Evolutionary conservation across 257 asterid genomes (phyloP).

Genomic region (Buddleja alternifolia): DNA sequence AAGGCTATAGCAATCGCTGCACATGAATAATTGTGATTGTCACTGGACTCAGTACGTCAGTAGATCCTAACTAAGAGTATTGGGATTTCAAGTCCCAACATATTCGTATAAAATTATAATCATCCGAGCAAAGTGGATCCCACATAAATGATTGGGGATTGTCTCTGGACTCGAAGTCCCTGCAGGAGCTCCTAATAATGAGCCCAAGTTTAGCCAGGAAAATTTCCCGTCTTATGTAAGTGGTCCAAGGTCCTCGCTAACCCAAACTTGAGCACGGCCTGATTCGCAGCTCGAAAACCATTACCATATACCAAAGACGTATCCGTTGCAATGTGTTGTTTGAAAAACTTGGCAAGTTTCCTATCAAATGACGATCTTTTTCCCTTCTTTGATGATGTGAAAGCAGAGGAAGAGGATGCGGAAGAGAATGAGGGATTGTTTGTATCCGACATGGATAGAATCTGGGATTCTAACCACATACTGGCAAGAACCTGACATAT

Average conservation of each 20-base stretch:
- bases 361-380: constrained; percentile 71
- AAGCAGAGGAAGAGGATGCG: constrained; percentile 41
- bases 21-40: too few relatives aligned
- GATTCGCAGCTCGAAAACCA: constrained; percentile 82
- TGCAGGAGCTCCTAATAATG: too few relatives aligned
- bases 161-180: too few relatives aligned
- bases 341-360: constrained; percentile 76
- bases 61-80: too few relatives aligned
- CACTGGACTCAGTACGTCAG: too few relatives aligned
- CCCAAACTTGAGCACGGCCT: constrained; percentile 75
- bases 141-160: too few relatives aligned
- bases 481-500: constrained; percentile 93
- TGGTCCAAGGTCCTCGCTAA: constrained; percentile 74
- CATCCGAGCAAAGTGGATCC: too few relatives aligned
- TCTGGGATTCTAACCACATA: constrained; percentile 92
- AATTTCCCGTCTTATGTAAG: constrained; percentile 70
- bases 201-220: constrained; percentile 52
- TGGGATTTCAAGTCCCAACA: too few relatives aligned
- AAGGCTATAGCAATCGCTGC: too few relatives aligned
- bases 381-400: constrained; percentile 40
- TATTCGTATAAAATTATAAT: too few relatives aligned
- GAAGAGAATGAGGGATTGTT: constrained; percentile 49
- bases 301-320: constrained; percentile 83
- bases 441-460: constrained; percentile 44
- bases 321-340: constrained; percentile 90